Conservation (phyloP, 1,284 basidiomycete genomes). For the Ceratobasidium sp. region DNA sequence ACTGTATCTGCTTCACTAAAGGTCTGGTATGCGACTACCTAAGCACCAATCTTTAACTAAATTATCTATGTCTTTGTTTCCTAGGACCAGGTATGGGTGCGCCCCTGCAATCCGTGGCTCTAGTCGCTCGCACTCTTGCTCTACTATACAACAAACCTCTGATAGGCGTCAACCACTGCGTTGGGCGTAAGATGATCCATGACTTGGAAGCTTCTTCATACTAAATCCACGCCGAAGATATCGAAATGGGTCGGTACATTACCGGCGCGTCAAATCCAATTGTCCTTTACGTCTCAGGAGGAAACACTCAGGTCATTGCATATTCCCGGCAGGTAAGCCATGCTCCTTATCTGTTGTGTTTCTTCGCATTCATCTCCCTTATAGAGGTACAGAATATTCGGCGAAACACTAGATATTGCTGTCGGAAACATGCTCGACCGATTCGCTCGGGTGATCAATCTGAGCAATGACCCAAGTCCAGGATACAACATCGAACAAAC, state of each 20-base stretch:
- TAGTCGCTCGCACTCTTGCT: conserved; percentile 94
- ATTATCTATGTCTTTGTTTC: background rate
- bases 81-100: conserved; percentile 98
- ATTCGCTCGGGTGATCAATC: conserved; percentile 94
- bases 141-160: conserved; percentile 91
- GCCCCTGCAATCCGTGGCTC: conserved; percentile 92
- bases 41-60: background rate
- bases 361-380: no score
- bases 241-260: conserved; percentile 98
- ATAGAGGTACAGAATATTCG: conserved; percentile 93
- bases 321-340: conserved; percentile 84
- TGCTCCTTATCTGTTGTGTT: background rate
- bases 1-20: conserved; percentile 98
- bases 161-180: conserved; percentile 98
- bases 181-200: conserved; percentile 81
- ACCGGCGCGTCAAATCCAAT: conserved; percentile 96
- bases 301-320: conserved; percentile 99
- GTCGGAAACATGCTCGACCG: conserved; percentile 99
- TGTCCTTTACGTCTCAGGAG: conserved; percentile 98
- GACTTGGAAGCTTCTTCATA: conserved; percentile 6
- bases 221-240: conserved; percentile 70
- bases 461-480: conserved; percentile 96
- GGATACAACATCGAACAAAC: conserved; percentile 98
- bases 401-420: conserved; percentile 98
- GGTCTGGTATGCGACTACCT: conserved; percentile 63